phyloP scores from a whole-genome alignment of 2,329 filamentous ascomycete species.

The Tolypocladium pustulatum region DNA sequence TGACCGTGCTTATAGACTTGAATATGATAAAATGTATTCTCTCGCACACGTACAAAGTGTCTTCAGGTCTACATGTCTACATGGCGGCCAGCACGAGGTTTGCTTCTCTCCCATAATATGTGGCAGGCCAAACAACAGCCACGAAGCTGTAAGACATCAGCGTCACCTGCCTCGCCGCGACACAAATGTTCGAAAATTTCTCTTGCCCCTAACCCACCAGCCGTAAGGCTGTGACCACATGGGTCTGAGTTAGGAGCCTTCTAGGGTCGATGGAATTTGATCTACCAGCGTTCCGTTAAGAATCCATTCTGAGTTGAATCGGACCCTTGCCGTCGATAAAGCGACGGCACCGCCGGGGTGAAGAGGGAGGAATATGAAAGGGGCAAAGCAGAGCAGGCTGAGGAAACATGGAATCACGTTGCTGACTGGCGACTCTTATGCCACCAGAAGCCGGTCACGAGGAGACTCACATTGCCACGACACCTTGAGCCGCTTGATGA shows the following conservation, averaged over 20 bases:
- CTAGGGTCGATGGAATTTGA: slow-evolving; percentile 24
- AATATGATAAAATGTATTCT: background rate
- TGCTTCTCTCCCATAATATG: too few relatives aligned
- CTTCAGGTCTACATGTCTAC: background rate
- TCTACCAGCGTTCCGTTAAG: slow-evolving; percentile 83
- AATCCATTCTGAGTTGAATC: slow-evolving; percentile 56
- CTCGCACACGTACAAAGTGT: background rate
- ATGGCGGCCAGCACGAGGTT: background rate
- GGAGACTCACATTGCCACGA: background rate
- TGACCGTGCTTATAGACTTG: background rate
- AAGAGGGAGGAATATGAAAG: background rate
- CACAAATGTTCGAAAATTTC: slow-evolving; percentile 28
- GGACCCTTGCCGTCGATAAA: slow-evolving; percentile 60
- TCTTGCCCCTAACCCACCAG: slow-evolving; percentile 28
- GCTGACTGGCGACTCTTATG: background rate
- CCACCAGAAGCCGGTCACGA: background rate
- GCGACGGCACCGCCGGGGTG: slow-evolving; percentile 62
- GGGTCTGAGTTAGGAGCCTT: slow-evolving; percentile 23
- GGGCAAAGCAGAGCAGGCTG: background rate
- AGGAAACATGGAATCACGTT: background rate
- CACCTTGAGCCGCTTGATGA: background rate
- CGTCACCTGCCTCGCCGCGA: background rate
- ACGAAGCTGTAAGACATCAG: background rate
- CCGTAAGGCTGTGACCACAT: slow-evolving; percentile 13
- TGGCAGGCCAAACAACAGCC: background rate